Percentiles rank a stretch among this genome's conserved stretches.
These are phyloP conservation scores for Cercophora newfieldiana DNA, from an alignment of 495 filamentous ascomycete species.

Conservation along the genomic window DNA sequence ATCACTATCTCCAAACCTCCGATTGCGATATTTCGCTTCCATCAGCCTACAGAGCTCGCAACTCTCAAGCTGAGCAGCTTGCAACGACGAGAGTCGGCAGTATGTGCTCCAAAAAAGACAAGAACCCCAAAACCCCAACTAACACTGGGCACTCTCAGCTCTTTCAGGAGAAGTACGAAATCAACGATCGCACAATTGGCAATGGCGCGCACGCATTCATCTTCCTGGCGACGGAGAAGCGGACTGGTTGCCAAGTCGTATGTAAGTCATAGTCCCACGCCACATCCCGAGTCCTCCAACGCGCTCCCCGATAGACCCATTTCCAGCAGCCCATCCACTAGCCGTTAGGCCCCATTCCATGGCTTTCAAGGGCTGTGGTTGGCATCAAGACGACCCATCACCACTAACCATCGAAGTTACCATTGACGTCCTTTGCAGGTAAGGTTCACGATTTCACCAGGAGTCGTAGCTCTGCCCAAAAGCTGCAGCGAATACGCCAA, in stretches of 20 bases:
- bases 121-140: constrained; percentile 12
- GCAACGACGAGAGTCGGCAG: constrained; percentile 30
- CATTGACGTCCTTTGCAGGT: not conserved
- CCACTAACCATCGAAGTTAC: not conserved
- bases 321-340: too few species aligned
- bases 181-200: constrained; percentile 65
- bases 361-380: too few species aligned
- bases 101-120: constrained; percentile 12
- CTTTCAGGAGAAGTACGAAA: constrained; percentile 47
- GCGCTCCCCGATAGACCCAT: too few species aligned
- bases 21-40: constrained; percentile 38
- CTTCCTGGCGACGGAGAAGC: constrained; percentile 70
- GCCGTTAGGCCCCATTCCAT: too few species aligned
- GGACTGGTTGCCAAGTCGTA: constrained; percentile 69
- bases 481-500: constrained; percentile 34
- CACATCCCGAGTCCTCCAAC: too few species aligned
- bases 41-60: constrained; percentile 9
- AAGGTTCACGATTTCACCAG: constrained; percentile 55
- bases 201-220: constrained; percentile 83
- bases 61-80: constrained; percentile 14
- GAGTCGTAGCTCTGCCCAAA: constrained; percentile 3
- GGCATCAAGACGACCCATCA: too few species aligned
- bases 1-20: constrained; percentile 40
- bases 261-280: constrained; percentile 55
- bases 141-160: constrained; percentile 31